phyloP scores from a whole-genome alignment of 805 yeast genomes.

The Cyberlindnera mrakii region DNA sequence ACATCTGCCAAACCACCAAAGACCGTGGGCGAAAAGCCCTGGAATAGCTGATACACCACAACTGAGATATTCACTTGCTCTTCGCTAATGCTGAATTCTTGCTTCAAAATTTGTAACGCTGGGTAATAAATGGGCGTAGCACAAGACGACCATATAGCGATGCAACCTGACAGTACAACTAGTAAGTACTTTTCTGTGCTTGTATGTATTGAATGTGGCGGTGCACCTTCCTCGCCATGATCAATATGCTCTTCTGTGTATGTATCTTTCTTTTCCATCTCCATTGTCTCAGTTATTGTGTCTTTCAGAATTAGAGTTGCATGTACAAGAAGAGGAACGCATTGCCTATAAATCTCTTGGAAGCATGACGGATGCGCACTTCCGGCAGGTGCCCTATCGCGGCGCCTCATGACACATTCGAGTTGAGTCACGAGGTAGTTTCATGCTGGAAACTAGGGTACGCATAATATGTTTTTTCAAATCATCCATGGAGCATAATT shows the following conservation, averaged over 20 bases:
- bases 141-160: slow-evolving; percentile 63
- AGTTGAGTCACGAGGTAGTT: too few species aligned
- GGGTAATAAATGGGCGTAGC: slow-evolving; percentile 81
- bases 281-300: too few species aligned
- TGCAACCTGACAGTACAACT: slow-evolving; percentile 6
- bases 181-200: slow-evolving; percentile 3
- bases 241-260: neutral
- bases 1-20: slow-evolving; percentile 65
- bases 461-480: too few species aligned
- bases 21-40: slow-evolving; percentile 70
- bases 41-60: slow-evolving; percentile 69
- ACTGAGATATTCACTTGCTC: slow-evolving; percentile 64
- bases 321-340: too few species aligned
- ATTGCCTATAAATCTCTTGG: too few species aligned
- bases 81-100: slow-evolving; percentile 47
- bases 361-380: too few species aligned
- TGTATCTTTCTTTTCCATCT: neutral
- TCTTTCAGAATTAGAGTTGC: too few species aligned
- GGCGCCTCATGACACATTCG: too few species aligned
- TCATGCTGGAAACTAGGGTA: too few species aligned
- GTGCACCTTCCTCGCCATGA: neutral
- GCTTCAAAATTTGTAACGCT: slow-evolving; percentile 53
- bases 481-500: too few species aligned
- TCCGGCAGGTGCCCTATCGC: too few species aligned
- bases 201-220: slow-evolving; percentile 4